These are phyloP conservation scores for Pseudogymnoascus sp. DNA, from an alignment of 2,329 filamentous ascomycete genomes.

Conservation along the genomic window DNA sequence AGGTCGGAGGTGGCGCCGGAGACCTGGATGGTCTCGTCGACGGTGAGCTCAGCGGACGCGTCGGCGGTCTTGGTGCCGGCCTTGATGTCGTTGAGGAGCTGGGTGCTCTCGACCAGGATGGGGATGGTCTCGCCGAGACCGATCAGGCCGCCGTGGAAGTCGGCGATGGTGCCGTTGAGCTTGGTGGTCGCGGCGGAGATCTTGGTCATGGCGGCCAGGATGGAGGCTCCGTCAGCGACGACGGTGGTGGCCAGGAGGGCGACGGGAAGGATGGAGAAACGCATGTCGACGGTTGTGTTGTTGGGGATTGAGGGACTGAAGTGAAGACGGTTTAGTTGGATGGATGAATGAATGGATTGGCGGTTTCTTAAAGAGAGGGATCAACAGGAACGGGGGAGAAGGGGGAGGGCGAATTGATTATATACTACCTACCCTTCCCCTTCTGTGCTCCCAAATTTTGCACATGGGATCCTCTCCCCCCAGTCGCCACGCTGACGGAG, in stretches of 20 bases:
- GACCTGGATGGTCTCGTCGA: slow-evolving; percentile 31
- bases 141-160: slow-evolving; percentile 13
- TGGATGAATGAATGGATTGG: not conserved
- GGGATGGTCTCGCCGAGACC: slow-evolving; percentile 22
- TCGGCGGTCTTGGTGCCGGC: slow-evolving; percentile 33
- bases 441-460: not conserved
- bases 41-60: slow-evolving; percentile 32
- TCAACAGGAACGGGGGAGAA: not conserved
- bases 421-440: not conserved
- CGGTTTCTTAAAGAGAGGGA: not conserved
- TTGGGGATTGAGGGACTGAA: not conserved
- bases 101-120: slow-evolving; percentile 34
- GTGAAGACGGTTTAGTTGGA: not conserved
- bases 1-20: slow-evolving; percentile 29
- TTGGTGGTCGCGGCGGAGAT: slow-evolving; percentile 19
- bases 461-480: not conserved
- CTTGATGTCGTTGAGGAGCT: slow-evolving; percentile 35
- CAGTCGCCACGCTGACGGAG: not conserved
- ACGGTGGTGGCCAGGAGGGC: slow-evolving; percentile 17
- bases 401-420: not conserved
- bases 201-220: slow-evolving; percentile 19
- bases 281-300: slow-evolving; percentile 15
- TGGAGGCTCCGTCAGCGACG: slow-evolving; percentile 20
- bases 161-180: slow-evolving; percentile 19
- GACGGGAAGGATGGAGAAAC: slow-evolving; percentile 15